Percentiles rank a stretch among this genome's conserved stretches.
These are phyloP conservation scores for Suhomyces pyralidae DNA, from an alignment of 805 yeast genomes.

Conservation along the genomic window DNA sequence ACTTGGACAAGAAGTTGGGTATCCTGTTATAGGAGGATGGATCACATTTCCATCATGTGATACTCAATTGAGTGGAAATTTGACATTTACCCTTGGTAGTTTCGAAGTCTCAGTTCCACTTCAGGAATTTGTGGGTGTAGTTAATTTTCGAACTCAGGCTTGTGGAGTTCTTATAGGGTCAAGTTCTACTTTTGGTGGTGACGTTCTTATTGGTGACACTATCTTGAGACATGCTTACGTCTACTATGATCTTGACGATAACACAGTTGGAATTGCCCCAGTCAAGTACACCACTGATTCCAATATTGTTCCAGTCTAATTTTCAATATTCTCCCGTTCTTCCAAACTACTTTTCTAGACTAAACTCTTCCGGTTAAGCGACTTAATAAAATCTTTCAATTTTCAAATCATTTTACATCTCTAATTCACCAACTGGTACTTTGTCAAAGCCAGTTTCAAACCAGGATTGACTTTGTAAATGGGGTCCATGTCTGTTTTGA, in stretches of 20 bases:
- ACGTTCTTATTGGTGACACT: conserved; percentile 40
- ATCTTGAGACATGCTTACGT: conserved; percentile 35
- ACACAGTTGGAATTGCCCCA: conserved; percentile 45
- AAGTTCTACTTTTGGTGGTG: conserved; percentile 41
- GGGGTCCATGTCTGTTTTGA: background rate
- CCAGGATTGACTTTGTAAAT: background rate
- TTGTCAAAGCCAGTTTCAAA: background rate
- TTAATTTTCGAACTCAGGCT: background rate
- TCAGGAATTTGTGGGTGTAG: background rate
- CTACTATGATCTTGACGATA: conserved; percentile 51
- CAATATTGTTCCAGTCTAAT: conserved; percentile 1
- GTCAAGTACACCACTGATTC: conserved; percentile 30
- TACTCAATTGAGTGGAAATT: background rate
- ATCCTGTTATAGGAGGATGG: background rate
- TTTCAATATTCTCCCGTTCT: background rate
- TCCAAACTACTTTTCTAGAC: too few species aligned
- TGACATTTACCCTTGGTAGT: background rate
- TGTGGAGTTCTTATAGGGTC: background rate
- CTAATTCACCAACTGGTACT: background rate
- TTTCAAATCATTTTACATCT: background rate
- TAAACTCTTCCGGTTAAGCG: too few species aligned
- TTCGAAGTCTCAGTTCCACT: background rate
- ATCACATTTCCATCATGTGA: background rate
- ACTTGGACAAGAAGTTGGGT: background rate
- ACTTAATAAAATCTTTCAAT: too few species aligned